Evolutionary conservation across 2,329 filamentous ascomycete species (phyloP).

Genomic region (Fusarium beomiforme): DNA sequence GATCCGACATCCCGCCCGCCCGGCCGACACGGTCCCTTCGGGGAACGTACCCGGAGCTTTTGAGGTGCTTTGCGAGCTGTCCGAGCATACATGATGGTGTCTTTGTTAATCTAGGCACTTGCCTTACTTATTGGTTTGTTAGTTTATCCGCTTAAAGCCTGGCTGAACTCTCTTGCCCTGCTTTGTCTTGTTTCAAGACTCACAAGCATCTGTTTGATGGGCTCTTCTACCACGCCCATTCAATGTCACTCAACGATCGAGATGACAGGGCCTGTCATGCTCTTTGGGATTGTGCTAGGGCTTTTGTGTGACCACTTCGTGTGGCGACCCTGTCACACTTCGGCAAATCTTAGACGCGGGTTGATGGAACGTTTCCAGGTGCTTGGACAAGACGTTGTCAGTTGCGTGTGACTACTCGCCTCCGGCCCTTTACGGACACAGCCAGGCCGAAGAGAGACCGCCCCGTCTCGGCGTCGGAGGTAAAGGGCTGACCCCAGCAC

Average conservation of each 20-base stretch:
- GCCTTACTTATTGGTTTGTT: constrained; percentile 6
- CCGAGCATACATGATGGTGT: constrained; percentile 6
- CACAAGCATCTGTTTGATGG: not conserved
- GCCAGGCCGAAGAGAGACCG: constrained; percentile 30
- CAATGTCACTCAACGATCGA: constrained; percentile 9
- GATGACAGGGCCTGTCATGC: not conserved
- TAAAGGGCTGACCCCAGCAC: not conserved
- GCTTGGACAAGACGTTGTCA: constrained; percentile 25
- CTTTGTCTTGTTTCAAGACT: constrained; percentile 6
- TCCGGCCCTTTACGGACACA: constrained; percentile 32
- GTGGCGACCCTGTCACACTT: constrained; percentile 17
- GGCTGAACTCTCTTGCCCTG: constrained; percentile 15
- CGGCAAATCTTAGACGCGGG: constrained; percentile 30
- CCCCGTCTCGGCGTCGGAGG: constrained; percentile 31
- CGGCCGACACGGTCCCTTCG: constrained; percentile 34
- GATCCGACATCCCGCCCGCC: constrained; percentile 32
- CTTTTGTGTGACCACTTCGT: constrained; percentile 13
- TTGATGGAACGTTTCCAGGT: constrained; percentile 39
- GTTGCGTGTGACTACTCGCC: constrained; percentile 26
- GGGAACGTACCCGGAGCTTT: constrained; percentile 32
- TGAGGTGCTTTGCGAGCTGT: constrained; percentile 16
- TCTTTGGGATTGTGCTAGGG: constrained; percentile 13
- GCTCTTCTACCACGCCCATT: constrained; percentile 3
- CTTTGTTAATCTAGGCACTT: not conserved
- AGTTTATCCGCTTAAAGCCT: not conserved